These are phyloP conservation scores for Schizophyllum commune DNA, from an alignment of 1,284 basidiomycete species.

Conservation along the genomic window DNA sequence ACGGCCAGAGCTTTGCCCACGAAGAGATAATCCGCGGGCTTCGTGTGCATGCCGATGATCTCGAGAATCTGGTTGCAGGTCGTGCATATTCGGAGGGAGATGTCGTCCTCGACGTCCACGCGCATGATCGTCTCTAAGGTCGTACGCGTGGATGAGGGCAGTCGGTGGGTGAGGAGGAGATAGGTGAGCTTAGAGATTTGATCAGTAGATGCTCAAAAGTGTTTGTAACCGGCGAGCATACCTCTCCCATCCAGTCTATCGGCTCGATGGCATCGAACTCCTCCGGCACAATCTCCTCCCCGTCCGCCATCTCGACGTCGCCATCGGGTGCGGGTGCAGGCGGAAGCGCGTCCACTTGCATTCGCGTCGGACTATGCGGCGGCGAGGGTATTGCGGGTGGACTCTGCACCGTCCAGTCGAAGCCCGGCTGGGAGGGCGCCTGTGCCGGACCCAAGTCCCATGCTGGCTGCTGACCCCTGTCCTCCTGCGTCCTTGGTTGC, in stretches of 20 bases:
- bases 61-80: conserved; percentile 40
- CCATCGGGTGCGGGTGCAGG: conserved; percentile 6
- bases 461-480: neutral
- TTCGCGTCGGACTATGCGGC: neutral
- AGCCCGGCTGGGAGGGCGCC: neutral
- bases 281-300: conserved; percentile 18
- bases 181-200: conserved; percentile 39
- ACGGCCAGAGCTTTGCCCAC: conserved; percentile 24
- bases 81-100: conserved; percentile 29
- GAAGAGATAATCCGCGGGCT: conserved; percentile 26
- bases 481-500: neutral
- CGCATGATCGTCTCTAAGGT: conserved; percentile 54
- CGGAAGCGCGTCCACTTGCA: conserved; percentile 4
- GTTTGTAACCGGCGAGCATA: conserved; percentile 20
- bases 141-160: conserved; percentile 26
- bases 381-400: conserved; percentile 7
- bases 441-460: neutral
- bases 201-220: neutral
- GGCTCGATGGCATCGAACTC: conserved; percentile 26
- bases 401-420: conserved; percentile 4
- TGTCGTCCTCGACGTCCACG: conserved; percentile 16
- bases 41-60: conserved; percentile 34
- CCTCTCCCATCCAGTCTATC: conserved; percentile 49
- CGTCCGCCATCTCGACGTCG: conserved; percentile 12
- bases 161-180: conserved; percentile 49